Percentiles rank a stretch among this genome's conserved stretches.
Conservation (phyloP, 83 land plant species). For the Diphasiastrum complanatum region DNA sequence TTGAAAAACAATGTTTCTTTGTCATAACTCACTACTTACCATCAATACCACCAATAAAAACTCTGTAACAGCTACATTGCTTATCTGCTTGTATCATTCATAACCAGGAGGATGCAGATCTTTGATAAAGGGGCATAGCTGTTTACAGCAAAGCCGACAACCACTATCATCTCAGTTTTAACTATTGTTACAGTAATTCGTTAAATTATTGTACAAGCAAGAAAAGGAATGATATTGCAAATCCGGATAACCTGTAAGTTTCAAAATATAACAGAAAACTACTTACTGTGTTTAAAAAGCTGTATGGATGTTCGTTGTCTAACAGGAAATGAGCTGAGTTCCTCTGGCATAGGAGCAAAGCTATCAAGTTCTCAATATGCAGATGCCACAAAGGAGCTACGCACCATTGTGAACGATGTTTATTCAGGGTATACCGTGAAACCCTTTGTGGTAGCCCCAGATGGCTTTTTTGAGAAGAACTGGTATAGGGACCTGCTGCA, state of each 20-base stretch:
- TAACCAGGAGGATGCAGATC: no score
- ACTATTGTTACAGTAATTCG: background rate
- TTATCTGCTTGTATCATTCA: no score
- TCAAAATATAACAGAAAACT: background rate
- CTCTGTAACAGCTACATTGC: no score
- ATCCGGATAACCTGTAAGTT: background rate
- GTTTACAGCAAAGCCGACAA: no score
- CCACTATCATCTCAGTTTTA: background rate
- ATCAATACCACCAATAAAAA: no score
- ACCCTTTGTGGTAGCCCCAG: conserved; percentile 52
- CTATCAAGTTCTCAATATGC: no score
- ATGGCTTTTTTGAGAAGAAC: conserved; percentile 43
- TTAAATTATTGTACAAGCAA: background rate
- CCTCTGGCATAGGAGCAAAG: conserved; percentile 34
- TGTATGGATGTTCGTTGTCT: background rate
- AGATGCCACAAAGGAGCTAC: conserved; percentile 30
- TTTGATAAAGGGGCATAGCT: no score
- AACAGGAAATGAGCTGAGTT: conserved; percentile 59
- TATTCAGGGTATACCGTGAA: conserved; percentile 24
- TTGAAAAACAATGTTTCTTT: no score
- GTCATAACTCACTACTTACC: no score
- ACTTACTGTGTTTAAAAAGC: background rate
- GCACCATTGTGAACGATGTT: conserved; percentile 24
- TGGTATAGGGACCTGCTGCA: conserved; percentile 44
- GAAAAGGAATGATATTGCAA: background rate